Conservation (phyloP, 352 stramenopile species). For the Blastocystis sp. region DNA sequence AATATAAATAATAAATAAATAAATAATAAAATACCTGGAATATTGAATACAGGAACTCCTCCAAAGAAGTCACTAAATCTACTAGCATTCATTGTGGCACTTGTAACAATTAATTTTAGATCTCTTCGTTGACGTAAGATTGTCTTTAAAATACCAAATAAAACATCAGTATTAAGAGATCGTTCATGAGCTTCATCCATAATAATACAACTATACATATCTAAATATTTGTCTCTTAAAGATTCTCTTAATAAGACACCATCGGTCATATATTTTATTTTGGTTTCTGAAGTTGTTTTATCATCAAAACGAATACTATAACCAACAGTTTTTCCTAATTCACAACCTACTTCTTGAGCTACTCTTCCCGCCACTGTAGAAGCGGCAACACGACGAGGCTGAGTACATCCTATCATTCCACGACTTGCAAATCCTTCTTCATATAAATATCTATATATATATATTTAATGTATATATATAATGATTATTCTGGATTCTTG, state of each 20-base stretch:
- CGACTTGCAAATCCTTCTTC: slow-evolving; percentile 67
- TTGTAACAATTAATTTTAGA: slow-evolving; percentile 72
- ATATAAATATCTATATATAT: slow-evolving; percentile 53
- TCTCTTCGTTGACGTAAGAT: slow-evolving; percentile 62
- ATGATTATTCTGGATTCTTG: neutral
- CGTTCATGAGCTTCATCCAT: slow-evolving; percentile 81
- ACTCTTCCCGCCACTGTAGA: slow-evolving; percentile 95
- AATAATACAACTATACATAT: slow-evolving; percentile 65
- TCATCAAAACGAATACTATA: slow-evolving; percentile 82
- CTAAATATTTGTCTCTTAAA: slow-evolving; percentile 59
- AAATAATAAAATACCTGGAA: slow-evolving; percentile 53
- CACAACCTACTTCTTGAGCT: slow-evolving; percentile 80
- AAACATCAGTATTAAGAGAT: slow-evolving; percentile 72
- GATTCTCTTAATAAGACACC: slow-evolving; percentile 72
- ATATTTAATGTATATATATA: neutral
- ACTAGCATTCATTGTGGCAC: slow-evolving; percentile 82
- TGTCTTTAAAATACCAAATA: slow-evolving; percentile 73
- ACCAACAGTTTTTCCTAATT: slow-evolving; percentile 63
- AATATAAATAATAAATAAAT: too few relatives aligned
- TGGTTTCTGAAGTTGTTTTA: slow-evolving; percentile 69
- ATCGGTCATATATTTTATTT: slow-evolving; percentile 89
- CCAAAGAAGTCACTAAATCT: slow-evolving; percentile 90
- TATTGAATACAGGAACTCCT: slow-evolving; percentile 76
- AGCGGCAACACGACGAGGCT: slow-evolving; percentile 86
- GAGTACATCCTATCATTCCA: slow-evolving; percentile 78